These are phyloP conservation scores for Candida arabinofermentans DNA, from an alignment of 805 yeast species.

Conservation along the genomic window DNA sequence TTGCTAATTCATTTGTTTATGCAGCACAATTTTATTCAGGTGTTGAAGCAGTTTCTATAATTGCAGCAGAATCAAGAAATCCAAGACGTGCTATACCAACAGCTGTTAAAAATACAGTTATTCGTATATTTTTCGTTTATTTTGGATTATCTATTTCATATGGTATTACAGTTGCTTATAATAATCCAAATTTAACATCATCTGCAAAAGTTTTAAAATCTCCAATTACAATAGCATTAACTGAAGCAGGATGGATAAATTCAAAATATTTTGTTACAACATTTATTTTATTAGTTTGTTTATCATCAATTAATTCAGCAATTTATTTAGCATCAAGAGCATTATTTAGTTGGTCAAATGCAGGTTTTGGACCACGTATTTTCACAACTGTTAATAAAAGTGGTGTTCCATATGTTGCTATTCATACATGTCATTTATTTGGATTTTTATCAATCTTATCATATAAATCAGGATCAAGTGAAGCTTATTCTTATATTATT, in stretches of 20 bases:
- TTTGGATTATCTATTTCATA: constrained; percentile 49
- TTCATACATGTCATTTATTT: constrained; percentile 47
- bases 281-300: constrained; percentile 55
- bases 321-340: constrained; percentile 65
- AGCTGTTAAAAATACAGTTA: constrained; percentile 50
- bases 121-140: constrained; percentile 50
- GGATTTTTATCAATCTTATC: constrained; percentile 54
- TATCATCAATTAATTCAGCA: constrained; percentile 64
- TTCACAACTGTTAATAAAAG: constrained; percentile 44
- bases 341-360: constrained; percentile 54
- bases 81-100: constrained; percentile 51
- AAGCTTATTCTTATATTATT: constrained; percentile 54
- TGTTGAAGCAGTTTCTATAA: constrained; percentile 51
- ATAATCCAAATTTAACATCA: constrained; percentile 40
- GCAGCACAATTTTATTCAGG: constrained; percentile 60
- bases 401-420: constrained; percentile 60
- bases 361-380: constrained; percentile 56
- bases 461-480: constrained; percentile 51
- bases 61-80: constrained; percentile 55
- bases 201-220: constrained; percentile 33
- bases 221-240: constrained; percentile 42
- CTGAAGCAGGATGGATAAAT: constrained; percentile 40
- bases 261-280: constrained; percentile 38
- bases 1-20: constrained; percentile 52
- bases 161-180: constrained; percentile 53